Percentiles rank a stretch among this genome's conserved stretches.
Conservation (phyloP, 164 flowering plant species). For the Magnolia officinalis region DNA sequence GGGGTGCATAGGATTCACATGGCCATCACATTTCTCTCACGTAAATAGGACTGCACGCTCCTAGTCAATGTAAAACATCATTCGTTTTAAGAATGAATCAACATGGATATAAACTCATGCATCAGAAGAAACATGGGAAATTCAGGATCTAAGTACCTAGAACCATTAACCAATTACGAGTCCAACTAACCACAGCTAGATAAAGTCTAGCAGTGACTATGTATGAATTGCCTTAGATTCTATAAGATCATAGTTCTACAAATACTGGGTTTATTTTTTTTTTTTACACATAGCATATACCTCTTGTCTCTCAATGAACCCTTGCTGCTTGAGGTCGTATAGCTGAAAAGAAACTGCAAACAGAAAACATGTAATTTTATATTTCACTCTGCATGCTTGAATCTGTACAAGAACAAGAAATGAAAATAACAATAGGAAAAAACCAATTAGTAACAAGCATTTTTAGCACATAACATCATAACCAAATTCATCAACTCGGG, state of each 20-base stretch:
- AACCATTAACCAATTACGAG: background rate
- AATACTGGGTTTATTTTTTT: background rate
- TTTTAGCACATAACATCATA: too few species aligned
- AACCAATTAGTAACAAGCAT: too few species aligned
- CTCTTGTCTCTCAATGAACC: slow-evolving; percentile 61
- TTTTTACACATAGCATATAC: slow-evolving; percentile 15
- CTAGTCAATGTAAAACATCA: too few species aligned
- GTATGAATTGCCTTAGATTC: background rate
- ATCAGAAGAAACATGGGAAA: too few species aligned
- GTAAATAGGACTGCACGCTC: too few species aligned
- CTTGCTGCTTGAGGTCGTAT: slow-evolving; percentile 61
- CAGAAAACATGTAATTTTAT: background rate
- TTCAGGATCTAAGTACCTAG: background rate
- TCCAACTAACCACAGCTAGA: background rate
- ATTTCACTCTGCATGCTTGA: background rate
- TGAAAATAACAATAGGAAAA: too few species aligned
- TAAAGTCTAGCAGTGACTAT: background rate
- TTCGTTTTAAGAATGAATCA: too few species aligned
- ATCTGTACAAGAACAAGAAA: too few species aligned
- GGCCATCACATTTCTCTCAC: too few species aligned
- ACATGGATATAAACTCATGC: too few species aligned
- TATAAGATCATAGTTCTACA: background rate
- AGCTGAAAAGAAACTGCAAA: slow-evolving; percentile 55
- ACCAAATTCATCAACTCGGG: too few species aligned
- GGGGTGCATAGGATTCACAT: too few species aligned